These are phyloP conservation scores for Suillus americanus DNA, from an alignment of 768 basidiomycete species.

Conservation along the genomic window DNA sequence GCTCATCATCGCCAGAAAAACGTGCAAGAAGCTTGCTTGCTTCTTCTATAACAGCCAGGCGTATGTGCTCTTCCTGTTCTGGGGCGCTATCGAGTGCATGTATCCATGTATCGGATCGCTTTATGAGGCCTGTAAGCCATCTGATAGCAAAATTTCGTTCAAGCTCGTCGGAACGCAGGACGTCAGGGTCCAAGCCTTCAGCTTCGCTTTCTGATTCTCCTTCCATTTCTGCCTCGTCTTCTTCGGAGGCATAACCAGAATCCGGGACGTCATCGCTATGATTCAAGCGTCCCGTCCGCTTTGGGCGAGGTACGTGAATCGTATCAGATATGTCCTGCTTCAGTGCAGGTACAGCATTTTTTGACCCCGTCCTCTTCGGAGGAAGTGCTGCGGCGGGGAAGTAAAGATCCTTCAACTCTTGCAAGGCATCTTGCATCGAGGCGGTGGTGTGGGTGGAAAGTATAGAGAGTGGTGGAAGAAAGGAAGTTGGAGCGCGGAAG, in stretches of 20 bases:
- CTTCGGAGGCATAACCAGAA: slow-evolving; percentile 78
- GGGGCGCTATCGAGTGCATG: slow-evolving; percentile 11
- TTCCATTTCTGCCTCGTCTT: slow-evolving; percentile 51
- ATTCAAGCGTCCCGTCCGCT: slow-evolving; percentile 21
- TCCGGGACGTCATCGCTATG: slow-evolving; percentile 54
- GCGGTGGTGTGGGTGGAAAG: slow-evolving; percentile 37
- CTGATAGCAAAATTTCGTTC: slow-evolving; percentile 68
- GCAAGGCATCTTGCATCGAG: slow-evolving; percentile 41
- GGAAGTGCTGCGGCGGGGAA: slow-evolving; percentile 38
- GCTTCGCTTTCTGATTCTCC: slow-evolving; percentile 19
- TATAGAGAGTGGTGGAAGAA: slow-evolving; percentile 56
- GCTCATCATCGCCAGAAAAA: slow-evolving; percentile 44
- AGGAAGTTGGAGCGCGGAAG: slow-evolving; percentile 41
- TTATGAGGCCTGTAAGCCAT: slow-evolving; percentile 74
- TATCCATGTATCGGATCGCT: slow-evolving; percentile 57
- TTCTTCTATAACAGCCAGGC: slow-evolving; percentile 49
- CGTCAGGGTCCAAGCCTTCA: slow-evolving; percentile 35
- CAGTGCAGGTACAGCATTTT: slow-evolving; percentile 18
- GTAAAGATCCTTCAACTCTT: slow-evolving; percentile 51
- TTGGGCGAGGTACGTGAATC: slow-evolving; percentile 26
- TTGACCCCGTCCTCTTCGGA: slow-evolving; percentile 5
- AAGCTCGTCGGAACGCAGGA: slow-evolving; percentile 60
- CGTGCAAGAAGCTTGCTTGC: slow-evolving; percentile 57
- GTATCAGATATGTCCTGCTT: slow-evolving; percentile 14
- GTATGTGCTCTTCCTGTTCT: slow-evolving; percentile 40